Conservation (phyloP, 116 monocot genomes). For the Zostera marina region DNA sequence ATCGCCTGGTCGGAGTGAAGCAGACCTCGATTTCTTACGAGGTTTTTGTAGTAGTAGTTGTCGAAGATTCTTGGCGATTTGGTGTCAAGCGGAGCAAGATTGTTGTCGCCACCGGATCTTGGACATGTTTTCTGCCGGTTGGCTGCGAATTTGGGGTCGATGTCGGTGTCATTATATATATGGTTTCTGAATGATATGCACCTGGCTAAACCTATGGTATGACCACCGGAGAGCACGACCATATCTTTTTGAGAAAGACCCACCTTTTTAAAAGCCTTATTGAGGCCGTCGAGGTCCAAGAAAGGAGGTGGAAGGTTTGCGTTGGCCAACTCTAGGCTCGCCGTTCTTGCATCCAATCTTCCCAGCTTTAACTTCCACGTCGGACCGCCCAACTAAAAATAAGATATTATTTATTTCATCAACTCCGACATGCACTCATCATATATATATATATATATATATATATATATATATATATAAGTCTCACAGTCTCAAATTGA, state of each 20-base stretch:
- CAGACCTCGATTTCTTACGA: slow-evolving; percentile 27
- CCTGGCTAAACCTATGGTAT: slow-evolving; percentile 36
- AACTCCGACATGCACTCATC: no score
- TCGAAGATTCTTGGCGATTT: slow-evolving; percentile 24
- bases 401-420: no score
- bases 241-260: slow-evolving; percentile 36
- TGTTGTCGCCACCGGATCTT: slow-evolving; percentile 24
- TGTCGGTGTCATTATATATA: slow-evolving; percentile 31
- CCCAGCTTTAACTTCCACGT: slow-evolving; percentile 38
- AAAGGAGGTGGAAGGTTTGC: slow-evolving; percentile 17
- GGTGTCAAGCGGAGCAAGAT: slow-evolving; percentile 39
- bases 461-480: background rate
- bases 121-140: slow-evolving; percentile 28
- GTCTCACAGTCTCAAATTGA: background rate
- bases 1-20: slow-evolving; percentile 56
- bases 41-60: slow-evolving; percentile 41
- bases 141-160: slow-evolving; percentile 23
- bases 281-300: no score
- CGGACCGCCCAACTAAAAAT: slow-evolving; percentile 48
- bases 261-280: slow-evolving; percentile 22
- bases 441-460: background rate
- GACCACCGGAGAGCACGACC: slow-evolving; percentile 48
- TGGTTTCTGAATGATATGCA: slow-evolving; percentile 41
- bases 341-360: slow-evolving; percentile 38
- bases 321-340: slow-evolving; percentile 40